A percentile compares a stretch with the other conserved stretches of the same genome.
These are phyloP conservation scores for Ceratonia siliqua DNA, from an alignment of 306 rosid genomes.

Conservation along the genomic window DNA sequence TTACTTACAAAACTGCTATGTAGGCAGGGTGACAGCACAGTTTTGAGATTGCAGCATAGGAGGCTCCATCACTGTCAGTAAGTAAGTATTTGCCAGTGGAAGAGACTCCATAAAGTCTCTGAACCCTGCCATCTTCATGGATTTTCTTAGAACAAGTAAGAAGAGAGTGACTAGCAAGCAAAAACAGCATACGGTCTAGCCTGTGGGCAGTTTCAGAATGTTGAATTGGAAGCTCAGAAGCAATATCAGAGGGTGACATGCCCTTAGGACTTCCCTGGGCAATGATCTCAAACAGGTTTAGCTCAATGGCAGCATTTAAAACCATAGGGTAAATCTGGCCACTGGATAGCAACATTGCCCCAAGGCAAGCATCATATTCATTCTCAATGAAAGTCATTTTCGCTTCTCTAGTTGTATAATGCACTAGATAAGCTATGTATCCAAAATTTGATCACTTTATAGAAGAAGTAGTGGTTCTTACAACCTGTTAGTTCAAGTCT, in stretches of 20 bases:
- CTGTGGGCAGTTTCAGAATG: constrained; percentile 23
- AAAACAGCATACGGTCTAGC: constrained; percentile 28
- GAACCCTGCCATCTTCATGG: constrained; percentile 1
- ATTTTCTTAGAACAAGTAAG: background rate
- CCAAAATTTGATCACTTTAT: no score
- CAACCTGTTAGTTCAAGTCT: no score
- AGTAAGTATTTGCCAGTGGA: background rate
- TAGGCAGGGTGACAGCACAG: background rate
- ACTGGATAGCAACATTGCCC: constrained; percentile 26
- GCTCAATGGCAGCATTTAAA: no score
- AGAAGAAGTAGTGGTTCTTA: no score
- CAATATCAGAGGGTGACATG: constrained; percentile 19
- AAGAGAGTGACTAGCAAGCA: constrained; percentile 32
- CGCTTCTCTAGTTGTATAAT: no score
- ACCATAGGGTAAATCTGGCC: constrained; percentile 19
- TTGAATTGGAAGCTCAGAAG: no score
- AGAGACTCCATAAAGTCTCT: constrained; percentile 3
- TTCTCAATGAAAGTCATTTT: no score
- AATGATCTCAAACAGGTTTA: constrained; percentile 38
- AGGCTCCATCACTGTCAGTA: background rate
- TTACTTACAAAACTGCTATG: background rate
- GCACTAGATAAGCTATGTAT: no score
- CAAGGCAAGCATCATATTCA: no score
- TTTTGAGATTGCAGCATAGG: background rate
- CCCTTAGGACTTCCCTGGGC: background rate